Conservation (phyloP, 2,329 filamentous ascomycete genomes). For the Aureobasidium sp. region DNA sequence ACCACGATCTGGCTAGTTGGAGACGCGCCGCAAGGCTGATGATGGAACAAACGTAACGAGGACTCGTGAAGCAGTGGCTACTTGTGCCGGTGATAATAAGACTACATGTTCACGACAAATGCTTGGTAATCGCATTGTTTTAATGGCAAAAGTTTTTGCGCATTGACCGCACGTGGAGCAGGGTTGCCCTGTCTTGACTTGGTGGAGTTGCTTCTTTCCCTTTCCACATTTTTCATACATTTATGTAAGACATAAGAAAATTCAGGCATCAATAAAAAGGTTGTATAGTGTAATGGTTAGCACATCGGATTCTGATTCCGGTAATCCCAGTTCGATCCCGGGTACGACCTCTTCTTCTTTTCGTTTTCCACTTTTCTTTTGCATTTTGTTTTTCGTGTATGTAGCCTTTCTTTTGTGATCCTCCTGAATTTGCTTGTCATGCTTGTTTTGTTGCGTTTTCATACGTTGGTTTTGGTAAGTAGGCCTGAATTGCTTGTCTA, state of each 20-base stretch:
- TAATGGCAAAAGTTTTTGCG: neutral
- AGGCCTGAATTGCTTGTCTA: too few species aligned
- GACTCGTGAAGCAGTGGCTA: neutral
- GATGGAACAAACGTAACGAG: neutral
- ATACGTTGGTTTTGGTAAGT: too few species aligned
- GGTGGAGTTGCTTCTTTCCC: too few species aligned
- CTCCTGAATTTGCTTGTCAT: too few species aligned
- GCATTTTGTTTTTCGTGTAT: too few species aligned
- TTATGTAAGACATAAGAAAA: too few species aligned
- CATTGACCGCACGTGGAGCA: neutral
- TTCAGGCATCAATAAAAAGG: neutral
- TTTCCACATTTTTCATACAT: too few species aligned
- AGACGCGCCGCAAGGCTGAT: neutral
- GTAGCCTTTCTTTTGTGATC: too few species aligned
- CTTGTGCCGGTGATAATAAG: neutral
- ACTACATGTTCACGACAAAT: neutral
- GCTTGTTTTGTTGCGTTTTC: too few species aligned
- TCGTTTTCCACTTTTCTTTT: neutral
- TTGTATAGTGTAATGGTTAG: slow-evolving; percentile 4
- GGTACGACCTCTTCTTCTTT: neutral
- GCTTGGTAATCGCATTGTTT: neutral
- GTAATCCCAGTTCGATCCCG: neutral
- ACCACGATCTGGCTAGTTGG: neutral
- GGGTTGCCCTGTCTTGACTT: neutral
- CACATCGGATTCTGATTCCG: too few species aligned